These are phyloP conservation scores for Murraya koenigii DNA, from an alignment of 345 rosid species.

Conservation along the genomic window DNA sequence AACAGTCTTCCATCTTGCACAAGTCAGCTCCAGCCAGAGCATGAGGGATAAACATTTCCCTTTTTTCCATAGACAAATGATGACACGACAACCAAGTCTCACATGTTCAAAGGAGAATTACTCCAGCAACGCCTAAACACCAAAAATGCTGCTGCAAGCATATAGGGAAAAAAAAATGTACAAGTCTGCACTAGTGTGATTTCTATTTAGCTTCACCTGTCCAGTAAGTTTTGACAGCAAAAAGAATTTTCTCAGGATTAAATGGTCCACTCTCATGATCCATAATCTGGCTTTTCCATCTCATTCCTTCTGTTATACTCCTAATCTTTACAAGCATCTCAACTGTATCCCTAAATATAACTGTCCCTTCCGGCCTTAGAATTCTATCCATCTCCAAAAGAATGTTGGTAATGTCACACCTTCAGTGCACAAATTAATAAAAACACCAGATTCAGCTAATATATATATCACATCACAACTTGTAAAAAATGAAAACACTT, in stretches of 20 bases:
- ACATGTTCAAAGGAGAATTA: background rate
- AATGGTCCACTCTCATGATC: constrained; percentile 96
- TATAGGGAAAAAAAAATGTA: background rate
- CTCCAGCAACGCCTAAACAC: background rate
- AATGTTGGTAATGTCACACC: constrained; percentile 79
- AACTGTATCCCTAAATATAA: constrained; percentile 85
- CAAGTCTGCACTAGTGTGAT: constrained; percentile 23
- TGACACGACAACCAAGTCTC: background rate
- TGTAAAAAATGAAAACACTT: background rate
- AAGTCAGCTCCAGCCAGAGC: background rate
- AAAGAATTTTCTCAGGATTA: constrained; percentile 88
- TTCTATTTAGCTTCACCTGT: constrained; percentile 54
- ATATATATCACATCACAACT: background rate
- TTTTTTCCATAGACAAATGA: background rate
- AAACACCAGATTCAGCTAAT: constrained; percentile 10
- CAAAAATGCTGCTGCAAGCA: background rate
- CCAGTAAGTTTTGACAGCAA: constrained; percentile 89
- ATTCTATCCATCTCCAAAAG: constrained; percentile 97
- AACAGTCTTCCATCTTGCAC: background rate
- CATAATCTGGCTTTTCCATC: constrained; percentile 72
- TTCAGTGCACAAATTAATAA: constrained; percentile 20
- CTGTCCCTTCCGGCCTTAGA: constrained; percentile 94
- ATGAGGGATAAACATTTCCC: background rate
- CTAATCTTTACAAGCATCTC: constrained; percentile 73
- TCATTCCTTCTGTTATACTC: constrained; percentile 76